Evolutionary conservation across 331 rosid genomes (phyloP).

Genomic region (Quercus phellos): DNA sequence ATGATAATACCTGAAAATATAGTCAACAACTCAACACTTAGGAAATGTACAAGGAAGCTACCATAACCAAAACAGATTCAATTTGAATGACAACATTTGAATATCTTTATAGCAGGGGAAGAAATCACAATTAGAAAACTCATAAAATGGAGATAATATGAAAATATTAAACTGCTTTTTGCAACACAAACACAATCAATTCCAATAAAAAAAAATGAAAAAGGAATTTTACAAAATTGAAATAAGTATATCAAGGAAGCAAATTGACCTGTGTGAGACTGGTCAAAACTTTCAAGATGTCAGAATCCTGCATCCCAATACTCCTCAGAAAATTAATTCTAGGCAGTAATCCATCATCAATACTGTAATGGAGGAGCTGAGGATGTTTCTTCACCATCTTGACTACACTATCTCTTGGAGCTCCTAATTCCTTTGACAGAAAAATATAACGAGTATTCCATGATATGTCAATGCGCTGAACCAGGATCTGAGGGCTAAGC

Average conservation of each 20-base stretch:
- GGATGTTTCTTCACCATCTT: constrained; percentile 98
- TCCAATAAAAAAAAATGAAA: background rate
- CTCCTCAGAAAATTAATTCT: constrained; percentile 92
- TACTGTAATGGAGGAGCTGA: constrained; percentile 95
- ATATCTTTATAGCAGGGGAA: background rate
- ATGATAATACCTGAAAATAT: constrained; percentile 71
- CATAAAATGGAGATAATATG: background rate
- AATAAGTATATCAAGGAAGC: constrained; percentile 5
- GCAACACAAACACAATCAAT: background rate
- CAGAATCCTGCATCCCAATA: constrained; percentile 85
- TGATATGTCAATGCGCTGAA: constrained; percentile 78
- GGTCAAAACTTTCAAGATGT: constrained; percentile 83
- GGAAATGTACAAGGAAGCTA: background rate
- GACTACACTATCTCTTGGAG: constrained; percentile 80
- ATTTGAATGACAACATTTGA: background rate
- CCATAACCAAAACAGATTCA: background rate
- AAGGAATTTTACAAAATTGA: constrained; percentile 1
- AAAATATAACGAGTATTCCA: constrained; percentile 80
- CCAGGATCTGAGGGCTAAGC: constrained; percentile 90
- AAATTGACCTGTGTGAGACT: constrained; percentile 84
- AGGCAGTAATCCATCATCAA: constrained; percentile 80
- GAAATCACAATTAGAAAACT: background rate
- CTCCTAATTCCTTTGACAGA: constrained; percentile 83
- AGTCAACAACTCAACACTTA: constrained; percentile 18
- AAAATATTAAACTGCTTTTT: background rate